Evolutionary conservation across 345 rosid species (phyloP), one percentile per base, ranked within the genome.

Genomic region (Arabis hirsuta): DNA sequence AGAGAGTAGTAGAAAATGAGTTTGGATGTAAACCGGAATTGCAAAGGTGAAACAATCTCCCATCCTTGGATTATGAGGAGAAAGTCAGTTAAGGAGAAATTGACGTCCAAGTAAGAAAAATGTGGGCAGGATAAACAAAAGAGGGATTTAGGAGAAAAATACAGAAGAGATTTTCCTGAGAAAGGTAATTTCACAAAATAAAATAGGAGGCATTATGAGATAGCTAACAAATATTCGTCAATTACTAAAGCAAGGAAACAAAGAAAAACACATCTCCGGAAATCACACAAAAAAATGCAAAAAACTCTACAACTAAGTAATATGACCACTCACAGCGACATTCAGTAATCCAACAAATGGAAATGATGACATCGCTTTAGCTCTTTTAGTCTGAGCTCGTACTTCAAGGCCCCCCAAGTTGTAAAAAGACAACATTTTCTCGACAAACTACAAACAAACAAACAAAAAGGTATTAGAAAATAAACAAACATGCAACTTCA

Each of bases 271-370:
- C 53, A 44, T 41, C 61, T 36, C 44, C 16, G 36, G 45, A 66
- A 56, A 47, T 60, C 67, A 75, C 48, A 46, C 36, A 69, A 24
- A 41, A 70, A 50, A 26, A 44, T 32, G 62, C 44, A 65, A 53
- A 59, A 69, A 43, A 10, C 5, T 1, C 34, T 4, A 29, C 8
- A 36, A 65, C 12, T 36, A 66, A 46, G 52, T 27, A 44, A 67
- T 34, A 53, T 73, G 61, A 75, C 54, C 60, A 64, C 98, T 90
- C 82, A 93, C 98, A 79, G 94, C 97, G 55, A 90, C 83, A 81
- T 89, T 90, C 68, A 88, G 73, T 69, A 93, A 77, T 62, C 89
- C 96, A 65, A 84, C 76, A 72, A 74, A 76, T n/a, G 97, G 98
- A 41, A 76, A 67, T 27, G 79, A 78, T 12, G 78, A 65, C 72